Conservation (phyloP, 345 rosid species). For the Noccaea bulbosa region DNA sequence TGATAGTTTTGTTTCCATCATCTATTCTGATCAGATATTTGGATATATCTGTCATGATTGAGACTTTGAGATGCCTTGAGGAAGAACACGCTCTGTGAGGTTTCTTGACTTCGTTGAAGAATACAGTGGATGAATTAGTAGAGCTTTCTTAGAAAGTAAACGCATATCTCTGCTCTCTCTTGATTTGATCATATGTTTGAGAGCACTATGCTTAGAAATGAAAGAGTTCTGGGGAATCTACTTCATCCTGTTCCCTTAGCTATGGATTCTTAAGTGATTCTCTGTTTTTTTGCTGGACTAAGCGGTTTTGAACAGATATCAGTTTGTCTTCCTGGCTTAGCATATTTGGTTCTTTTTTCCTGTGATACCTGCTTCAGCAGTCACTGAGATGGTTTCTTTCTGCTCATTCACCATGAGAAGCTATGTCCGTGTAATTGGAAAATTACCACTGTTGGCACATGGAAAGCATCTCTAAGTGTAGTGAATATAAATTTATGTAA, state of each 20-base stretch:
- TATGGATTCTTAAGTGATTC: not conserved
- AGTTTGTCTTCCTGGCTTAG: too few relatives aligned
- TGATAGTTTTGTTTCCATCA: not conserved
- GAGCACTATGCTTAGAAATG: too few relatives aligned
- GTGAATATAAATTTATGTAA: too few relatives aligned
- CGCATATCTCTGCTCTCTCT: not conserved
- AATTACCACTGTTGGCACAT: not conserved
- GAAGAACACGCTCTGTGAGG: not conserved
- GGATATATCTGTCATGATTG: constrained; percentile 7
- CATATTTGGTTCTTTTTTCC: not conserved
- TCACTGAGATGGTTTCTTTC: not conserved
- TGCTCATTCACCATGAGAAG: too few relatives aligned
- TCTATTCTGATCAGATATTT: not conserved
- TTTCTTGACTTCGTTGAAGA: constrained; percentile 15
- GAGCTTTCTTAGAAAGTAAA: constrained; percentile 13
- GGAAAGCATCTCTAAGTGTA: constrained; percentile 1
- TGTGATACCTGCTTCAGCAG: not conserved
- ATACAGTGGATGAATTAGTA: constrained; percentile 11
- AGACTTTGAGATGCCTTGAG: too few relatives aligned
- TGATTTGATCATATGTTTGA: too few relatives aligned
- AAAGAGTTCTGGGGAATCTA: not conserved
- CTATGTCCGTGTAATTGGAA: too few relatives aligned
- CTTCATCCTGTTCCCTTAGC: constrained; percentile 2
- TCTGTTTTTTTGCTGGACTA: not conserved
- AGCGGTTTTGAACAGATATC: not conserved